These are phyloP conservation scores for Ensete ventricosum DNA, from an alignment of 176 grass and related monocot species.

Conservation along the genomic window DNA sequence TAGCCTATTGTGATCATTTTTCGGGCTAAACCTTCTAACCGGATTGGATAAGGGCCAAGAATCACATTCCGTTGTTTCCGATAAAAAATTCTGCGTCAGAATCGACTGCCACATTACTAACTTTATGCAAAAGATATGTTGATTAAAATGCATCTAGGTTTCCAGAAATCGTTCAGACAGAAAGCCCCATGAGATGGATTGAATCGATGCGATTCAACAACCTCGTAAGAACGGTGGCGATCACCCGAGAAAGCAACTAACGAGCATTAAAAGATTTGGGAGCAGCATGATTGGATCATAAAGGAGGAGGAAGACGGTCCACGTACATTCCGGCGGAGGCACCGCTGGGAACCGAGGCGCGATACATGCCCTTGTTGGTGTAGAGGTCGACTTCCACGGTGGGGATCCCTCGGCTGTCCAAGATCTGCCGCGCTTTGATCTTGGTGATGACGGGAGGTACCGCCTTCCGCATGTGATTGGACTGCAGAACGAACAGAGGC, in stretches of 20 bases:
- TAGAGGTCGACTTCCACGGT: slow-evolving; percentile 83
- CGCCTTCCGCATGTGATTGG: slow-evolving; percentile 80
- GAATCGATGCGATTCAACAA: not conserved
- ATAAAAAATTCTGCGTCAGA: not conserved
- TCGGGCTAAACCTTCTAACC: not conserved
- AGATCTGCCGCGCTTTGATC: slow-evolving; percentile 81
- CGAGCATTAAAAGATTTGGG: not conserved
- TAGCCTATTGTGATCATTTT: not conserved
- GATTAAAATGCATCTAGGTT: not conserved
- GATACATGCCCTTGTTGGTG: slow-evolving; percentile 94
- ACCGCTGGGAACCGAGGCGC: slow-evolving; percentile 54
- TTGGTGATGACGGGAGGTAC: slow-evolving; percentile 71
- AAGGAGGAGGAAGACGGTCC: slow-evolving; percentile 12
- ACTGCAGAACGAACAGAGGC: slow-evolving; percentile 16
- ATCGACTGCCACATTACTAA: not conserved
- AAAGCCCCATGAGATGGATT: not conserved
- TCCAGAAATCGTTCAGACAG: not conserved
- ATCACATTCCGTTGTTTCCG: not conserved
- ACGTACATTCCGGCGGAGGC: slow-evolving; percentile 22
- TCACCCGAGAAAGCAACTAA: not conserved
- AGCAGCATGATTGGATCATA: no score
- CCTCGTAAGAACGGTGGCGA: not conserved
- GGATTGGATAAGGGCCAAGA: not conserved
- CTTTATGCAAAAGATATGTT: no score
- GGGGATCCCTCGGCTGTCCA: slow-evolving; percentile 65